Percentiles rank a stretch among this genome's conserved stretches.
phyloP scores from a whole-genome alignment of 2,329 filamentous ascomycete species.

The Magnaporthiopsis incrustans region DNA sequence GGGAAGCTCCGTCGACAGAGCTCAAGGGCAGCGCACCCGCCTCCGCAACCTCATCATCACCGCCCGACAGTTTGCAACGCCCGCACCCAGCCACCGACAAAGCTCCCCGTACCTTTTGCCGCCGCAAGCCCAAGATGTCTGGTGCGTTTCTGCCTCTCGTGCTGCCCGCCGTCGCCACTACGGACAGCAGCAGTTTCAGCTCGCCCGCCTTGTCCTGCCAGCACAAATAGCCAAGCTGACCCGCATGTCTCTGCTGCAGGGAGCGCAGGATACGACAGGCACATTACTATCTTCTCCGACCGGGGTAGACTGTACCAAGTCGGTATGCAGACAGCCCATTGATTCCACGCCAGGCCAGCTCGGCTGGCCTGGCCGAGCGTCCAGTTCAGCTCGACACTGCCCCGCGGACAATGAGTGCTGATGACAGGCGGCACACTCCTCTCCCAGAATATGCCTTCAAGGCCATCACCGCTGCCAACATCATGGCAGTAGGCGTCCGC shows the following conservation, averaged over 20 bases:
- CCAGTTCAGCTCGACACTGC: not conserved
- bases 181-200: not conserved
- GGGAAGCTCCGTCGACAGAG: constrained; percentile 16
- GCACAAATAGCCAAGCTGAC: constrained; percentile 10
- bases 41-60: constrained; percentile 7
- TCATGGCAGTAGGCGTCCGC: constrained; percentile 92
- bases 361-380: not conserved
- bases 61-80: constrained; percentile 1
- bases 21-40: constrained; percentile 13
- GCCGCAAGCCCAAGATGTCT: constrained; percentile 38
- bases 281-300: constrained; percentile 99
- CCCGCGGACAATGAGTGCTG: constrained; percentile 14
- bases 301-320: constrained; percentile 99
- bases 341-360: constrained; percentile 1
- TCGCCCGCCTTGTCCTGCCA: not conserved
- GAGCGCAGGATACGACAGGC: constrained; percentile 89
- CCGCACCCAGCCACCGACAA: not conserved
- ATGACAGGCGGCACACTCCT: constrained; percentile 12
- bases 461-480: constrained; percentile 97
- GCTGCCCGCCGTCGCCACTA: not conserved
- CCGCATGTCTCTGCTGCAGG: constrained; percentile 34
- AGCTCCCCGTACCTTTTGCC: not conserved
- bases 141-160: constrained; percentile 27
- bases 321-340: constrained; percentile 53
- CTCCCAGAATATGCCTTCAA: constrained; percentile 97